These are phyloP conservation scores for Melastoma candidum DNA, from an alignment of 441 rosid species.

Conservation along the genomic window DNA sequence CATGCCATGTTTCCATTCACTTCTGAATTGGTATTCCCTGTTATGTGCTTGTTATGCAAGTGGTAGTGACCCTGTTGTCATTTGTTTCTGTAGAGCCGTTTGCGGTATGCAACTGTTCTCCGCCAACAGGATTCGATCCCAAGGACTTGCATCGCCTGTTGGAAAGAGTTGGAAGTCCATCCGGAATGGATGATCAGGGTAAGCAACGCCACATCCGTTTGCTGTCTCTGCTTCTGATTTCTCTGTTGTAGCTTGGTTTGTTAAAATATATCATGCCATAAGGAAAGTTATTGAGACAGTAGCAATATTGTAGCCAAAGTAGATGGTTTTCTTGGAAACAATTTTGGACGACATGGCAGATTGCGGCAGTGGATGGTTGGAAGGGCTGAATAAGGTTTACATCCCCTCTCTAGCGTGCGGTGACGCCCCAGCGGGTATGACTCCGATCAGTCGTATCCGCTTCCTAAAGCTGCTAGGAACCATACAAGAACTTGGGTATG, in stretches of 20 bases:
- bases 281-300: too few species aligned
- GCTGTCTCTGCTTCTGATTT: too few species aligned
- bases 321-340: not conserved
- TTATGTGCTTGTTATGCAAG: not conserved
- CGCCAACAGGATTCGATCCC: conserved; percentile 85
- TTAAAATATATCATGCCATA: too few species aligned
- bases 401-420: conserved; percentile 96
- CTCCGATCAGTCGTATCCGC: conserved; percentile 88
- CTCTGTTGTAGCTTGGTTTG: too few species aligned
- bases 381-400: conserved; percentile 85
- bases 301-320: too few species aligned
- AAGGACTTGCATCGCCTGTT: conserved; percentile 70
- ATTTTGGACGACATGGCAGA: conserved; percentile 30
- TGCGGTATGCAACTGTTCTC: conserved; percentile 87
- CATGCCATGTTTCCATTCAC: too few species aligned
- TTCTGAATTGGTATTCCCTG: too few species aligned
- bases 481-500: conserved; percentile 83
- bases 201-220: conserved; percentile 6
- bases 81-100: conserved; percentile 71
- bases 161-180: conserved; percentile 89
- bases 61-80: not conserved
- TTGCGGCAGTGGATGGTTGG: conserved; percentile 91
- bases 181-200: conserved; percentile 86
- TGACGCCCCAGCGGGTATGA: conserved; percentile 73
- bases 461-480: conserved; percentile 60